phyloP scores from a whole-genome alignment of 1,284 basidiomycete genomes.

The Austroboletus novae-zelandiae region DNA sequence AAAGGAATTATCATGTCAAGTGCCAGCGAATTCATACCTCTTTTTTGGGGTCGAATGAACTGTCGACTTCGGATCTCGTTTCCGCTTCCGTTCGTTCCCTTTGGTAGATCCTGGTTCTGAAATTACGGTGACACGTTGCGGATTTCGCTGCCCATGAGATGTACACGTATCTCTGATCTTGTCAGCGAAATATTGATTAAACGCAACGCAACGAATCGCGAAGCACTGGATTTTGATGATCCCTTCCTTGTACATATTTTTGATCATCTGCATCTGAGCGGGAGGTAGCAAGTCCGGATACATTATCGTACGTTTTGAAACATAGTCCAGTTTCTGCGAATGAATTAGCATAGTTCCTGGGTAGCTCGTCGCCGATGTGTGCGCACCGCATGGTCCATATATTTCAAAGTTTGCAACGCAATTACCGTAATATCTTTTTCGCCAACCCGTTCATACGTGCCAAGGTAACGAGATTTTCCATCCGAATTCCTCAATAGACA shows the following conservation, averaged over 20 bases:
- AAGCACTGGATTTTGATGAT: slow-evolving; percentile 31
- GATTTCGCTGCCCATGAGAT: neutral
- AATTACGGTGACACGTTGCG: neutral
- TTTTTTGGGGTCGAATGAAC: slow-evolving; percentile 4
- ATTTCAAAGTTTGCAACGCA: slow-evolving; percentile 7
- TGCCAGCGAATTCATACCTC: slow-evolving; percentile 3
- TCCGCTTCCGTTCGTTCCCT: slow-evolving; percentile 12
- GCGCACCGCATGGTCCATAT: slow-evolving; percentile 11
- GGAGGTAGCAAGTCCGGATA: slow-evolving; percentile 27
- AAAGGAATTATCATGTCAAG: neutral
- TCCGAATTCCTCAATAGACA: slow-evolving; percentile 7
- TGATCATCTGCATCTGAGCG: slow-evolving; percentile 26
- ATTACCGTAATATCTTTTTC: slow-evolving; percentile 12
- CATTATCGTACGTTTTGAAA: slow-evolving; percentile 16
- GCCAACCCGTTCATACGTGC: slow-evolving; percentile 27
- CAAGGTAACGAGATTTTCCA: slow-evolving; percentile 16
- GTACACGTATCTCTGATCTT: slow-evolving; percentile 8
- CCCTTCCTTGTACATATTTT: slow-evolving; percentile 28
- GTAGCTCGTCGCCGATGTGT: neutral
- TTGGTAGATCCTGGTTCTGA: neutral
- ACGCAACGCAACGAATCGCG: slow-evolving; percentile 21
- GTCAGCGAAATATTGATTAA: slow-evolving; percentile 17
- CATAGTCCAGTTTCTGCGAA: slow-evolving; percentile 16
- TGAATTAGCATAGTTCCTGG: slow-evolving; percentile 7
- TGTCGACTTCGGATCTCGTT: slow-evolving; percentile 3